Evolutionary conservation across 352 stramenopile species (phyloP).

Genomic region (Globisporangium middletonii): DNA sequence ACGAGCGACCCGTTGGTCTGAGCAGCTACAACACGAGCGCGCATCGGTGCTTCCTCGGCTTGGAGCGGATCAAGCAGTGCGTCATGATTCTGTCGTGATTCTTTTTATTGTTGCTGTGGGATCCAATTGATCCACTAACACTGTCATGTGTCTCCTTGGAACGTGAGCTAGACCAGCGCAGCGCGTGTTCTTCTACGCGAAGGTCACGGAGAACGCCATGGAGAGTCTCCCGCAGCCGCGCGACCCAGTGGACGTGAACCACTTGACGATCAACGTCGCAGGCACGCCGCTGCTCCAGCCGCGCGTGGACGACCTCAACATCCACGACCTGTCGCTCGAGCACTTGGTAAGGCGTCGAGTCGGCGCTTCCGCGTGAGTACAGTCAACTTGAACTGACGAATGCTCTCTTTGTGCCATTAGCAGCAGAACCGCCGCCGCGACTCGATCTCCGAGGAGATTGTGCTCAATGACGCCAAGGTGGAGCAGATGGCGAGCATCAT

Average conservation of each 20-base stretch:
- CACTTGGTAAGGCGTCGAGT: neutral
- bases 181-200: conserved; percentile 77
- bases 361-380: neutral
- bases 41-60: conserved; percentile 75
- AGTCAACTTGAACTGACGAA: neutral
- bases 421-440: conserved; percentile 19
- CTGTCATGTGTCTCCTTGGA: neutral
- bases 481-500: conserved; percentile 85
- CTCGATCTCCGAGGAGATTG: conserved; percentile 66
- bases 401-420: conserved; percentile 11
- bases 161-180: conserved; percentile 35
- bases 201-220: conserved; percentile 70
- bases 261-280: conserved; percentile 64
- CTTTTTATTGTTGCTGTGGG: neutral
- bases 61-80: conserved; percentile 76
- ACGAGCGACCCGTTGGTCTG: conserved; percentile 67
- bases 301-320: conserved; percentile 11
- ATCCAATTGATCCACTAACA: neutral
- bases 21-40: conserved; percentile 84
- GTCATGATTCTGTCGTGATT: neutral
- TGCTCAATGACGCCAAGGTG: conserved; percentile 63
- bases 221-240: conserved; percentile 50
- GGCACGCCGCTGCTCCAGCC: conserved; percentile 21
- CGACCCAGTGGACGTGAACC: conserved; percentile 52
- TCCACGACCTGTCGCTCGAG: conserved; percentile 11